Conservation (phyloP, 345 rosid species). For the Euphorbia peplus region DNA sequence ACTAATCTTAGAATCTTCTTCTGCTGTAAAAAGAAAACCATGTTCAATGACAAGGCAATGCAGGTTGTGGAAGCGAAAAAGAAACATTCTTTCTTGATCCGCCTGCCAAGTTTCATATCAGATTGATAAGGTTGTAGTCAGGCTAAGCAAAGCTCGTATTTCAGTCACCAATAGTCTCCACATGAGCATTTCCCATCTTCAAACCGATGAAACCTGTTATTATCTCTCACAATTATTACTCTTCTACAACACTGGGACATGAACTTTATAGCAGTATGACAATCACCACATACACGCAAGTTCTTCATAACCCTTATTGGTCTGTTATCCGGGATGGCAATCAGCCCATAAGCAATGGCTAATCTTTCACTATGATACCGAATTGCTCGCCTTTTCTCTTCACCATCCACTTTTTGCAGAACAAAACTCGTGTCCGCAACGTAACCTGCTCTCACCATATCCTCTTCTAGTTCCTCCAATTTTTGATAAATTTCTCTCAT, state of each 20-base stretch:
- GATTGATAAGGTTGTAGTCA: background rate
- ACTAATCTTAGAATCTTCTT: too few species aligned
- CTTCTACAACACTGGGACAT: conserved; percentile 75
- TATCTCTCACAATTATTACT: conserved; percentile 79
- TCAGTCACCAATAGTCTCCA: conserved; percentile 76
- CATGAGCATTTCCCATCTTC: conserved; percentile 86
- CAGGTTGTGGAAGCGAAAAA: background rate
- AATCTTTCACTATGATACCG: conserved; percentile 82
- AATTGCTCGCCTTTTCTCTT: conserved; percentile 68
- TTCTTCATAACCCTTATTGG: conserved; percentile 82
- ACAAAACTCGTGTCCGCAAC: conserved; percentile 81
- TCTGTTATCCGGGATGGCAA: conserved; percentile 53
- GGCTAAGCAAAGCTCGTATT: background rate
- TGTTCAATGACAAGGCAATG: background rate
- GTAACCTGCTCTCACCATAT: conserved; percentile 84
- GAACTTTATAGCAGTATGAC: conserved; percentile 79
- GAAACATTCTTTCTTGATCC: background rate
- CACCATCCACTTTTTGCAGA: conserved; percentile 55
- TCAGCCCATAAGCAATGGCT: conserved; percentile 74
- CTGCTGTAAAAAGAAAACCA: background rate
- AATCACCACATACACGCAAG: conserved; percentile 83
- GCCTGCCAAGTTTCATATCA: background rate
- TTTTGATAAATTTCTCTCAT: conserved; percentile 63
- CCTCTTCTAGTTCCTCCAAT: conserved; percentile 68
- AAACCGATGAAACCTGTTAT: conserved; percentile 78